A percentile compares a stretch with the other conserved stretches of the same genome.
phyloP scores from a whole-genome alignment of 768 basidiomycete species.

The Chiua virens region DNA sequence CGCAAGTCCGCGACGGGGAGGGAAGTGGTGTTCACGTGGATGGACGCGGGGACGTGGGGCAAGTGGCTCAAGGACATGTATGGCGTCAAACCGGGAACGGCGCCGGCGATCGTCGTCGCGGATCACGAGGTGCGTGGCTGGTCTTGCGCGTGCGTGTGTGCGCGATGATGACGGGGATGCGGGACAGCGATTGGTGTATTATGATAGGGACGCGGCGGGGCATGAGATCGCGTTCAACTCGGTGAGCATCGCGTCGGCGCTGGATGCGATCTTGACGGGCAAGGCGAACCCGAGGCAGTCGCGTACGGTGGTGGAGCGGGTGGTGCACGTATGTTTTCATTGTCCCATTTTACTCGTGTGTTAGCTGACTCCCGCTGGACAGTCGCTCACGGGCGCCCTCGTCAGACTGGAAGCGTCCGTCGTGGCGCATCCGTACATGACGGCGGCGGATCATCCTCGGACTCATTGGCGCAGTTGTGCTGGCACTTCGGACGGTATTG shows the following conservation, averaged over 20 bases:
- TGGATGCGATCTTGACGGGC: constrained; percentile 63
- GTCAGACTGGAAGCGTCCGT: constrained; percentile 7
- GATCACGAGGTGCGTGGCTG: constrained; percentile 66
- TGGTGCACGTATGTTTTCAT: constrained; percentile 52
- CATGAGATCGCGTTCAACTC: constrained; percentile 55
- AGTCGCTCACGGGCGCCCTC: constrained; percentile 21
- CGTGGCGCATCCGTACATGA: constrained; percentile 22
- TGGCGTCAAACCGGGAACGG: constrained; percentile 45
- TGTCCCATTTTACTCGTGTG: background rate
- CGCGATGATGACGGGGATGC: no score
- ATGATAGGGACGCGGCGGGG: constrained; percentile 61
- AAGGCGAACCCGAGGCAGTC: constrained; percentile 58
- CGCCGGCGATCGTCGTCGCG: constrained; percentile 60
- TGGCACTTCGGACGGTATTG: constrained; percentile 15
- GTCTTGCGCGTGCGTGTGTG: no score
- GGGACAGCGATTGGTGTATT: constrained; percentile 69
- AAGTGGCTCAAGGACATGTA: constrained; percentile 95
- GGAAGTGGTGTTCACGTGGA: constrained; percentile 84
- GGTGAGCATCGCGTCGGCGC: constrained; percentile 60
- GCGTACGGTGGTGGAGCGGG: constrained; percentile 67
- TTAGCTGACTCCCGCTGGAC: background rate
- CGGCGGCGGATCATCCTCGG: constrained; percentile 3
- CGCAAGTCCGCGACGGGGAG: constrained; percentile 16
- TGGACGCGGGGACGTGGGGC: constrained; percentile 82
- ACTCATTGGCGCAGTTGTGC: constrained; percentile 4